Evolutionary conservation across 345 rosid genomes (phyloP).

Genomic region (Turritis glabra): DNA sequence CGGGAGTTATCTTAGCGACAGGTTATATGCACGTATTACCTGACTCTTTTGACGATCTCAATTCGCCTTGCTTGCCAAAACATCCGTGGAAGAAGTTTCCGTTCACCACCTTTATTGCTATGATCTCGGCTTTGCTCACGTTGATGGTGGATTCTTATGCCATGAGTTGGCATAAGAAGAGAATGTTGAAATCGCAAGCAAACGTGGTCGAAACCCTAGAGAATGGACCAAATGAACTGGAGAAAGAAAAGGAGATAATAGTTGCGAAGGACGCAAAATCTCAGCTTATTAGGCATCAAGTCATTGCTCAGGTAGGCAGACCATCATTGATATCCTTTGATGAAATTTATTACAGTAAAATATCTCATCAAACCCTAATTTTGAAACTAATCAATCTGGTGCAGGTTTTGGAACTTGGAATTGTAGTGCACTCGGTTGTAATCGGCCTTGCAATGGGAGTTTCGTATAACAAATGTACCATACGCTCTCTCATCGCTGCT

Average conservation of each 20-base stretch:
- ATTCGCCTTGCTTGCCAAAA: constrained; percentile 38
- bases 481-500: constrained; percentile 33
- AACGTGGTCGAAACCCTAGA: constrained; percentile 1
- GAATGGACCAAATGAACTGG: neutral
- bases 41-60: constrained; percentile 37
- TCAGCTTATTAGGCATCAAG: constrained; percentile 35
- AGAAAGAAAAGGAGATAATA: neutral
- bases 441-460: constrained; percentile 38
- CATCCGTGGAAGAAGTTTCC: constrained; percentile 52
- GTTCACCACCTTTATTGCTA: constrained; percentile 46
- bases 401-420: constrained; percentile 36
- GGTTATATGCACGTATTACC: constrained; percentile 56
- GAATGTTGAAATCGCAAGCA: neutral
- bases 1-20: constrained; percentile 49
- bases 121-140: constrained; percentile 43
- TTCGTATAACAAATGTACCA: constrained; percentile 36
- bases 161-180: constrained; percentile 35
- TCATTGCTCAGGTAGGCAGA: constrained; percentile 37
- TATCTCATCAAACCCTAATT: neutral
- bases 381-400: neutral
- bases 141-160: constrained; percentile 49
- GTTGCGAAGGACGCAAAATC: neutral
- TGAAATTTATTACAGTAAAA: too few species aligned
- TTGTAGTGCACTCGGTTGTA: constrained; percentile 38
- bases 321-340: too few species aligned